Conservation (phyloP, 2,329 filamentous ascomycete genomes). For the Penicillium decumbens region DNA sequence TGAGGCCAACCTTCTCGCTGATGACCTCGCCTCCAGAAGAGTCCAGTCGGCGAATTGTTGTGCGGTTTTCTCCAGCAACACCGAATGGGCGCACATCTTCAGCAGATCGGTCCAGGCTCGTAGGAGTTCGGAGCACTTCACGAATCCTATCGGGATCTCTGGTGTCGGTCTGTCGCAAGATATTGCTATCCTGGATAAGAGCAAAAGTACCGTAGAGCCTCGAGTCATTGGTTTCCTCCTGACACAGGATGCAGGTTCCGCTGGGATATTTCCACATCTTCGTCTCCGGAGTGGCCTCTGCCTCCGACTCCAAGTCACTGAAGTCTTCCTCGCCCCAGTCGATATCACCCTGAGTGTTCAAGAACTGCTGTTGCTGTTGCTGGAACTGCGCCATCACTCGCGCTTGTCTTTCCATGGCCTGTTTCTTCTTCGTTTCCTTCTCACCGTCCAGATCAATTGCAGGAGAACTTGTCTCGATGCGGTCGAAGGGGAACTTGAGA, state of each 20-base stretch:
- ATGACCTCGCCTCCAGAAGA: slow-evolving; percentile 65
- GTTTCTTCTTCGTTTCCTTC: slow-evolving; percentile 79
- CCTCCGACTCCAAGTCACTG: slow-evolving; percentile 56
- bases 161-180: slow-evolving; percentile 81
- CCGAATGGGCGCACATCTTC: slow-evolving; percentile 84
- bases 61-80: slow-evolving; percentile 79
- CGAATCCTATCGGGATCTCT: slow-evolving; percentile 76
- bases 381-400: slow-evolving; percentile 98
- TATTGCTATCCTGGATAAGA: slow-evolving; percentile 76
- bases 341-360: slow-evolving; percentile 79
- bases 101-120: slow-evolving; percentile 77
- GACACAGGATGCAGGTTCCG: slow-evolving; percentile 91
- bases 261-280: slow-evolving; percentile 85
- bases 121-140: slow-evolving; percentile 73
- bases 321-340: slow-evolving; percentile 85
- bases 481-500: slow-evolving; percentile 63
- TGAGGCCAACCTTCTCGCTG: slow-evolving; percentile 74
- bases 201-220: slow-evolving; percentile 90
- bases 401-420: slow-evolving; percentile 82
- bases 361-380: slow-evolving; percentile 90
- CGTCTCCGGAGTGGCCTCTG: slow-evolving; percentile 54
- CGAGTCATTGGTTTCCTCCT: slow-evolving; percentile 89
- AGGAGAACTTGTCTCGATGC: slow-evolving; percentile 78
- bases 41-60: slow-evolving; percentile 69
- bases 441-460: slow-evolving; percentile 57